Evolutionary conservation across 2,329 filamentous ascomycete species (phyloP).

Genomic region (Talaromyces sp.): DNA sequence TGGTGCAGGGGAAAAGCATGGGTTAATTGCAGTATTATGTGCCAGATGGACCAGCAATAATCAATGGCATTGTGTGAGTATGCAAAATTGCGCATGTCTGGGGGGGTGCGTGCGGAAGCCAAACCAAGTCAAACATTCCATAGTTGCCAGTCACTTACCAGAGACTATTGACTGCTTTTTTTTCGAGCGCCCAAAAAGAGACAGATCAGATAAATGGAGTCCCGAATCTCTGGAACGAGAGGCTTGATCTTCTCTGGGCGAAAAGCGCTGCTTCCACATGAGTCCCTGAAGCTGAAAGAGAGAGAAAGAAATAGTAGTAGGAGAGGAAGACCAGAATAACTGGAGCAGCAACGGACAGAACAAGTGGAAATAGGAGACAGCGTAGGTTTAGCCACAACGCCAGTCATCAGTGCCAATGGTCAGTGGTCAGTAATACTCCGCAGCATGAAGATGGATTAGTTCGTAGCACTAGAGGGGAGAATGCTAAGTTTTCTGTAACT

Average conservation of each 20-base stretch:
- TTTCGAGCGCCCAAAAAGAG: slow-evolving; percentile 34
- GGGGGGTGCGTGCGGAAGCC: slow-evolving; percentile 10
- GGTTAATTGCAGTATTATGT: background rate
- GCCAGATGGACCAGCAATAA: background rate
- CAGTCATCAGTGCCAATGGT: background rate
- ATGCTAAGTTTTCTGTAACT: slow-evolving; percentile 4
- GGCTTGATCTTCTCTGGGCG: slow-evolving; percentile 39
- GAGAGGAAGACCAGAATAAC: background rate
- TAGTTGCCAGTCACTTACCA: slow-evolving; percentile 23
- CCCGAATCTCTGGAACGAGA: slow-evolving; percentile 35
- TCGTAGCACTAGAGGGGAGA: background rate
- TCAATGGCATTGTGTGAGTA: background rate
- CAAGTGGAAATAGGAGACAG: slow-evolving; percentile 5
- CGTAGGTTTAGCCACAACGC: slow-evolving; percentile 8
- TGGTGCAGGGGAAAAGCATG: background rate
- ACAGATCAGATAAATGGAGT: slow-evolving; percentile 31
- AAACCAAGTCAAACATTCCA: slow-evolving; percentile 8
- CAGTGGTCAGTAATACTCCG: background rate
- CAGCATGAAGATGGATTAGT: background rate
- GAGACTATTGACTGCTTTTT: slow-evolving; percentile 33
- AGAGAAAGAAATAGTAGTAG: background rate
- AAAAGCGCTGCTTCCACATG: slow-evolving; percentile 43
- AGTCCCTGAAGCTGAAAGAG: slow-evolving; percentile 9
- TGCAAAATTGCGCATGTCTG: slow-evolving; percentile 6
- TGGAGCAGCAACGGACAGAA: background rate